Conservation (phyloP, 768 basidiomycete species). For the Pleurotus tuber-regium region DNA sequence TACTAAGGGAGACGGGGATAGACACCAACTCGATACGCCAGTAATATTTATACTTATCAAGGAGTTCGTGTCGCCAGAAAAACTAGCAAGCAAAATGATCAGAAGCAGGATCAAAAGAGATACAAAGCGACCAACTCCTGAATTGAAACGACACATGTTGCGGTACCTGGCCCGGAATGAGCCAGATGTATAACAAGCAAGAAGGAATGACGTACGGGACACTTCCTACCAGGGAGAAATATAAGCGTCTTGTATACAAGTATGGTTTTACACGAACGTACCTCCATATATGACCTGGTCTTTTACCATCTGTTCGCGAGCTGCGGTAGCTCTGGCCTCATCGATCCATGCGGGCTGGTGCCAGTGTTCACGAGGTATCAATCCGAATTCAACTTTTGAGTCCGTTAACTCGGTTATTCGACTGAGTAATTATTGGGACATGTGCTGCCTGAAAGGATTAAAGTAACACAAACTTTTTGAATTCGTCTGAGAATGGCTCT, state of each 20-base stretch:
- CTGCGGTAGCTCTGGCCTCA: conserved; percentile 61
- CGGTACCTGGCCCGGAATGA: conserved; percentile 53
- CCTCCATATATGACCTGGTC: conserved; percentile 68
- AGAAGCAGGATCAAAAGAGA: background rate
- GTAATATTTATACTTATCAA: conserved; percentile 82
- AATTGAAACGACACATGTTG: conserved; percentile 97
- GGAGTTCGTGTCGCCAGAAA: conserved; percentile 82
- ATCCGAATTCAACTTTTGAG: conserved; percentile 65
- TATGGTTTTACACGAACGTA: conserved; percentile 22
- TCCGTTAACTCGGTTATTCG: conserved; percentile 59
- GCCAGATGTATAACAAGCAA: background rate
- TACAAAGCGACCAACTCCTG: conserved; percentile 59
- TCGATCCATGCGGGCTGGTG: conserved; percentile 79
- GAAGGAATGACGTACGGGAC: conserved; percentile 55
- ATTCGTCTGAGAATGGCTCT: conserved; percentile 64
- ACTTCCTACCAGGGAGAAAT: conserved; percentile 51
- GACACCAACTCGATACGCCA: conserved; percentile 62
- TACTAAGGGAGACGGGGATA: background rate
- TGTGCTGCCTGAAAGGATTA: conserved; percentile 5
- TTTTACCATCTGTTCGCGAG: conserved; percentile 69
- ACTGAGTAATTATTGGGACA: conserved; percentile 25
- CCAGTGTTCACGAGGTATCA: conserved; percentile 82
- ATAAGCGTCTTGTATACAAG: background rate
- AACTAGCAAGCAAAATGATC: conserved; percentile 42
- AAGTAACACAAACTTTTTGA: conserved; percentile 52